Percentiles rank a stretch among this genome's conserved stretches.
phyloP scores from a whole-genome alignment of 192 early-diverging fungal species.

The Coemansia sp. region DNA sequence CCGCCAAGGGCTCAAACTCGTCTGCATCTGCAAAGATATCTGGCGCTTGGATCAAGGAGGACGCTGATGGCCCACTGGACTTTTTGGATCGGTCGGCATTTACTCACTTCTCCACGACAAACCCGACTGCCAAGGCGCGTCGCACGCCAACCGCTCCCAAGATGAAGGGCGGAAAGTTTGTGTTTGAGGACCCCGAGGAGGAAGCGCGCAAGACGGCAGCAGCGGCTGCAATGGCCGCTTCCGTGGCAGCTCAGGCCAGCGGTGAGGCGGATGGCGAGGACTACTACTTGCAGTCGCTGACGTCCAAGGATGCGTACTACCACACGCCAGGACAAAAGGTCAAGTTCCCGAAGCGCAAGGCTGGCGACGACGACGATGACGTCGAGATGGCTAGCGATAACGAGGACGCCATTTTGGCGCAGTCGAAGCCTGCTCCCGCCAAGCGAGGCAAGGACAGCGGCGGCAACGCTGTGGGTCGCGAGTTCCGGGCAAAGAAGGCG shows the following conservation, averaged over 20 bases:
- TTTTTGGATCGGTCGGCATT: constrained; percentile 89
- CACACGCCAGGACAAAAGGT: constrained; percentile 83
- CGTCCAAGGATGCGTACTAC: constrained; percentile 81
- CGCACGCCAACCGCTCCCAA: constrained; percentile 58
- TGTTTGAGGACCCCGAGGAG: constrained; percentile 77
- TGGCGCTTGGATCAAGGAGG: constrained; percentile 70
- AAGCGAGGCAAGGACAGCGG: constrained; percentile 45
- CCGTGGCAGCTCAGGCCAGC: constrained; percentile 27
- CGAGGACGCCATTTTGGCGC: constrained; percentile 45
- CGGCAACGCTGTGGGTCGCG: constrained; percentile 47
- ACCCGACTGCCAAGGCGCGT: constrained; percentile 49
- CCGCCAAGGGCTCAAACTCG: constrained; percentile 12
- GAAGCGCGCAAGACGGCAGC: constrained; percentile 45
- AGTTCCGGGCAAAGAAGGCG: constrained; percentile 87
- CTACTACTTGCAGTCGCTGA: constrained; percentile 83
- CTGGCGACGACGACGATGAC: constrained; percentile 61
- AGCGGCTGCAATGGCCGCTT: constrained; percentile 4
- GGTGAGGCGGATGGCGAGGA: constrained; percentile 66
- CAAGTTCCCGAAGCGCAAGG: constrained; percentile 85
- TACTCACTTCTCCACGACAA: constrained; percentile 60
- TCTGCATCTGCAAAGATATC: background rate
- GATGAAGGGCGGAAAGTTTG: constrained; percentile 74
- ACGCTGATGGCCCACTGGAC: constrained; percentile 77
- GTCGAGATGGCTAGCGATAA: constrained; percentile 73
- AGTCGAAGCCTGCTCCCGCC: constrained; percentile 20